Base-by-base conservation (phyloP, 768 basidiomycete species). In the Tricholoma terreum region DNA sequence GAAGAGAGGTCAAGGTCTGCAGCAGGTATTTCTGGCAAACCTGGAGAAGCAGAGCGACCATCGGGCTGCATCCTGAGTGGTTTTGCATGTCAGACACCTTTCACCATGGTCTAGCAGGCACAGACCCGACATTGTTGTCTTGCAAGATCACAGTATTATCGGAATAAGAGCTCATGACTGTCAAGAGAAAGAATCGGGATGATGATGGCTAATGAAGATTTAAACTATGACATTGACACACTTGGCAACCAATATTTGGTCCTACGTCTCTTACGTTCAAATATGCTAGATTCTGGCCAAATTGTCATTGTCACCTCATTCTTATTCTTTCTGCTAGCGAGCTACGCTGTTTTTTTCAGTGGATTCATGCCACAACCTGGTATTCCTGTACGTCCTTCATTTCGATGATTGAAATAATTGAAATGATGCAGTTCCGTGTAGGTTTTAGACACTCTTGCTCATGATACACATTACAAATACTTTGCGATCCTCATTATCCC, bases 401-500 rank as follows among this genome's bases (percentile, higher is more conserved):
- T 51, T 53, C 30, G 11, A 33, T 22, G 24, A 36, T 22, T 57
- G 46, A 6, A 40, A 12, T 24, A n/a, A 6, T 10, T 19, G 21
- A 11, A 14, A 27, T 27, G 6, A 27, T 6, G n/a, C 24, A 27
- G 34, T 53, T 52, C 65, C 30, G 27, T n/a, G 8, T 12, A 94
- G 91, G 46, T 85, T 17, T 72, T 93, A 57, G 84, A 88, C 67
- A 64, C 72, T 52, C 74, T 94, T 9, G 84, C 83, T 1, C 64
- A 72, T 38, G 94, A 96, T 74, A 83, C 77, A 21, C 92, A 97
- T 68, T 96, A 96, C 84, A 95, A 94, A 73, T 97, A 96, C 72
- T 84, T 96, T 63, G 65, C 73, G 30, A 72, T 94, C 10, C 73
- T 97, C 36, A 76, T 94, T 43, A 80, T 98, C 45, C 94, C 96